Evolutionary conservation across 805 yeast genomes (phyloP), one percentile per base, ranked within the genome.

Genomic region (Teunomyces aglyptinius): DNA sequence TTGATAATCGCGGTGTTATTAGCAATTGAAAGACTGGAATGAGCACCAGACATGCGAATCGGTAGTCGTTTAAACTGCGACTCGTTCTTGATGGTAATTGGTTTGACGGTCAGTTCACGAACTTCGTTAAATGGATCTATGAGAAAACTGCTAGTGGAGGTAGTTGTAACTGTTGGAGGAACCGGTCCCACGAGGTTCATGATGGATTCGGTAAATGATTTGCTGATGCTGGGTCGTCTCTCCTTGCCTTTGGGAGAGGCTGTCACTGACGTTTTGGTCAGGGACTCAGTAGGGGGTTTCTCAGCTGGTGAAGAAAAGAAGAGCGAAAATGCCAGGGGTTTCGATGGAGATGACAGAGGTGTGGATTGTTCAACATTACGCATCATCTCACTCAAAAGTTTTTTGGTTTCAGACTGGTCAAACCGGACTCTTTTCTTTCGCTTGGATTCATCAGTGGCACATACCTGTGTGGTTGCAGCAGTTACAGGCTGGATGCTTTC

Each of bases 21-120:
- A 6, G 72, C 72, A 10, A 77, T 62, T 4, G 63, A 65, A 45
- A 76, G 51, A 5, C 68, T 64, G 3, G 81, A 73, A 52, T 67
- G 74, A 13, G 69, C 57, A 0, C 76, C 78, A 44, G 55, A 53
- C 12, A 49, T 46, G 16, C 58, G 47, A 5, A 60, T 55, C 1
- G 75, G 77, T 24, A 63, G 50, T 40, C 76, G 48, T 45, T 70
- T 68, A 15, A 54, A 41, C 19, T 58, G 64, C 8, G 43, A 49
- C n/a, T 70, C 71, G 42, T 60, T 65, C 16, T 51, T 54, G 7
- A 58, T 51, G 4, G 60, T 44, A 5, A 72, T 69, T 1, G 65
- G 63, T 11, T 36, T 42, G 3, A 10, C 26, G 2, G n/a, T 24
- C 11, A 50, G 50, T 15, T 46, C 49, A 49, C 36, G 38, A 13